These are phyloP conservation scores for Boletus rubroflammeus DNA, from an alignment of 768 basidiomycete species.

Conservation along the genomic window DNA sequence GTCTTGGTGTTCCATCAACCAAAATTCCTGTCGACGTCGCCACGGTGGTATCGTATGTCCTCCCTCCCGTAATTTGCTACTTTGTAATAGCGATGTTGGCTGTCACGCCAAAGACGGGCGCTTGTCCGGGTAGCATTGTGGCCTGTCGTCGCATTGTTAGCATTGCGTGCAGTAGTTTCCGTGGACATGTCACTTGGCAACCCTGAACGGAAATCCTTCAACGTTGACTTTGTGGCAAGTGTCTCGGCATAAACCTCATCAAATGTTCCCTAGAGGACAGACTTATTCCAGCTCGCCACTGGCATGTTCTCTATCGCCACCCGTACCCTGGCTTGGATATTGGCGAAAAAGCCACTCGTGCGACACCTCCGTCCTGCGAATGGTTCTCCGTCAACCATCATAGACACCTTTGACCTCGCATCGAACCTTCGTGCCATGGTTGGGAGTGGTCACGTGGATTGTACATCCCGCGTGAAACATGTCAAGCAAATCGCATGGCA, in stretches of 20 bases:
- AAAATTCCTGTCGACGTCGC: constrained; percentile 29
- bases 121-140: constrained; percentile 43
- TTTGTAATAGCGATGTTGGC: constrained; percentile 49
- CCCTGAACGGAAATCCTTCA: background rate
- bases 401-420: constrained; percentile 48
- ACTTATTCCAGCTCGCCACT: constrained; percentile 10
- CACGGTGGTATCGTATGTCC: constrained; percentile 32
- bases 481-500: constrained; percentile 33
- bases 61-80: constrained; percentile 44
- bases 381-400: background rate
- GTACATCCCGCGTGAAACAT: constrained; percentile 35
- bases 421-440: constrained; percentile 51
- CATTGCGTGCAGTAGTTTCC: constrained; percentile 36
- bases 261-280: background rate
- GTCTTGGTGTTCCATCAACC: constrained; percentile 6
- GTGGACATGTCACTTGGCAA: constrained; percentile 11
- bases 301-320: constrained; percentile 7
- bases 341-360: constrained; percentile 8
- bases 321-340: constrained; percentile 20
- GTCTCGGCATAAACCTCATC: background rate
- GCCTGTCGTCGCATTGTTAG: constrained; percentile 41
- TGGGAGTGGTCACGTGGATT: constrained; percentile 53
- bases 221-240: constrained; percentile 14
- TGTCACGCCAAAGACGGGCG: constrained; percentile 41
- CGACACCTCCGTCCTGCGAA: constrained; percentile 10